phyloP scores from a whole-genome alignment of 1,139 yeast genomes.

The Schwanniomyces etchellsii region DNA sequence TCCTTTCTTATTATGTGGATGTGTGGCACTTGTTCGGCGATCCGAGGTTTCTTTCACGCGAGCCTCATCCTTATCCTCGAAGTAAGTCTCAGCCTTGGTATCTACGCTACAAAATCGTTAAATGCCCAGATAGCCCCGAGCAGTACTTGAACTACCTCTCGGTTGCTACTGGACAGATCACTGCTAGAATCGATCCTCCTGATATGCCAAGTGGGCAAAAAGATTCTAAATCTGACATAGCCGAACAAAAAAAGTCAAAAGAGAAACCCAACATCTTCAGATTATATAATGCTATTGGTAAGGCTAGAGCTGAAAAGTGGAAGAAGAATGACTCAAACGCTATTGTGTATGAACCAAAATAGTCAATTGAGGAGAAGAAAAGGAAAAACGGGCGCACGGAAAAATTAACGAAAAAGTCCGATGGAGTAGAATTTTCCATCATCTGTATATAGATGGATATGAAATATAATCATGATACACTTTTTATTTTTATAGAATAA shows the following conservation, averaged over 20 bases:
- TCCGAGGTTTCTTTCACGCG: slow-evolving; percentile 3
- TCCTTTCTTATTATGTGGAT: slow-evolving; percentile 8
- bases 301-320: slow-evolving; percentile 22
- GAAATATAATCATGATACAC: not conserved
- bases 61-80: slow-evolving; percentile 9
- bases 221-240: slow-evolving; percentile 1
- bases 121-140: slow-evolving; percentile 4
- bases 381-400: slow-evolving; percentile 4
- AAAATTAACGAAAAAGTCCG: slow-evolving; percentile 5
- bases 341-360: slow-evolving; percentile 13
- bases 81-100: slow-evolving; percentile 9
- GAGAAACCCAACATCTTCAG: slow-evolving; percentile 12
- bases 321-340: slow-evolving; percentile 16
- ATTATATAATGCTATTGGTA: slow-evolving; percentile 23
- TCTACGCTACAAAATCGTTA: slow-evolving; percentile 6
- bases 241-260: slow-evolving; percentile 1
- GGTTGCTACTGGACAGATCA: slow-evolving; percentile 7
- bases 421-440: not conserved
- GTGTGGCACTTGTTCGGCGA: slow-evolving; percentile 9
- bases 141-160: slow-evolving; percentile 6
- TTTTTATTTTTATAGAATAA: not conserved
- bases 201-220: slow-evolving; percentile 1
- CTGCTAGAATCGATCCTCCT: slow-evolving; percentile 4
- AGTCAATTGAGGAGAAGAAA: slow-evolving; percentile 1
- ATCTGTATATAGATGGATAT: not conserved